A percentile compares a stretch with the other conserved stretches of the same genome.
Conservation (phyloP, 192 early-diverging fungal species). For the Spizellomyces punctatus region DNA sequence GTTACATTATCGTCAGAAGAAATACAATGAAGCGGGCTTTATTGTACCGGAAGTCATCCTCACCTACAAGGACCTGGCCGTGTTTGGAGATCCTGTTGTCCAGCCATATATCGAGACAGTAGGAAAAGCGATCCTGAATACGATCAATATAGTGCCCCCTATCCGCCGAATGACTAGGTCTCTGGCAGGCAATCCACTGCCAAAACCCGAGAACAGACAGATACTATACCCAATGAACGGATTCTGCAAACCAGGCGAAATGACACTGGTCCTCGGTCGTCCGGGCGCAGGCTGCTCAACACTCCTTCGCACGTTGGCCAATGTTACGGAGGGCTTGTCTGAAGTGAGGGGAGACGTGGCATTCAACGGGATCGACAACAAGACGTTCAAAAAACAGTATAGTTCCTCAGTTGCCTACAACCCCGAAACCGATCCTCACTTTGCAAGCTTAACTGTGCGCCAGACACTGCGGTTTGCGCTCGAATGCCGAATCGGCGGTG, state of each 20-base stretch:
- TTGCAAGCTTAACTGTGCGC: slow-evolving; percentile 75
- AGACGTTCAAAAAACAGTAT: slow-evolving; percentile 61
- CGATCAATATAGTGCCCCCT: slow-evolving; percentile 16
- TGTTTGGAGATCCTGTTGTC: slow-evolving; percentile 13
- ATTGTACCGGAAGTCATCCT: slow-evolving; percentile 19
- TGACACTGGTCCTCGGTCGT: slow-evolving; percentile 69
- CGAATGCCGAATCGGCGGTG: slow-evolving; percentile 60
- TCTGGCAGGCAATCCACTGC: slow-evolving; percentile 8
- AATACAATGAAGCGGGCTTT: slow-evolving; percentile 13
- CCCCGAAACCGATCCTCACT: slow-evolving; percentile 81
- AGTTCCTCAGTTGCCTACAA: slow-evolving; percentile 79
- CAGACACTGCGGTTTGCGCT: slow-evolving; percentile 79
- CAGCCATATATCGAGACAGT: slow-evolving; percentile 19
- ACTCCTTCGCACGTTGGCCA: slow-evolving; percentile 64
- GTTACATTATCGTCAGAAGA: not conserved
- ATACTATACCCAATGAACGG: slow-evolving; percentile 68
- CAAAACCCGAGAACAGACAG: not conserved
- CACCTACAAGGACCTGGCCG: slow-evolving; percentile 18
- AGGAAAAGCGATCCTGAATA: not conserved
- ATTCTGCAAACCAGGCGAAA: slow-evolving; percentile 72
- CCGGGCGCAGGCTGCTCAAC: slow-evolving; percentile 73
- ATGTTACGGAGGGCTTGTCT: slow-evolving; percentile 55
- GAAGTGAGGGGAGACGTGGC: slow-evolving; percentile 57
- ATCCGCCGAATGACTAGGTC: not conserved
- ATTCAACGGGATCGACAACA: slow-evolving; percentile 68